Conservation (phyloP, 1,284 basidiomycete species). For the Ustilago trichophora region DNA sequence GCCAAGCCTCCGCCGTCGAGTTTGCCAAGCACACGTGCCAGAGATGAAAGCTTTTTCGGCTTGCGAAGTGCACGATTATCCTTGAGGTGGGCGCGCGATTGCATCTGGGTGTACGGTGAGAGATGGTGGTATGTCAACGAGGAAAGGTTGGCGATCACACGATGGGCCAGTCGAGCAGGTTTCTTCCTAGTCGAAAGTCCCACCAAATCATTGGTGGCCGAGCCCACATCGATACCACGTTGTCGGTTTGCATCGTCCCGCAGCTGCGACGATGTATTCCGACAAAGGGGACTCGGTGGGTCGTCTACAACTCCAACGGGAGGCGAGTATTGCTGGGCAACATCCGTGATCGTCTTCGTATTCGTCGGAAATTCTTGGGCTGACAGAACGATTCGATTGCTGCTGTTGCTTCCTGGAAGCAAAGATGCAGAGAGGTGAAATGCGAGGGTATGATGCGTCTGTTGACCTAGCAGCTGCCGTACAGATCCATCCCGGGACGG, state of each 20-base stretch:
- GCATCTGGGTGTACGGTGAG: slow-evolving; percentile 61
- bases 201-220: too few relatives aligned
- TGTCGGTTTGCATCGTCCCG: too few relatives aligned
- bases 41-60: slow-evolving; percentile 18
- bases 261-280: too few relatives aligned
- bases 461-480: background rate
- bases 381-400: too few relatives aligned
- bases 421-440: slow-evolving; percentile 38
- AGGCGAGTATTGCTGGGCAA: too few relatives aligned
- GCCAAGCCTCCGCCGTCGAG: background rate
- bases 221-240: too few relatives aligned
- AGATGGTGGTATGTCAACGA: slow-evolving; percentile 61
- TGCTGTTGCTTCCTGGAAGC: background rate
- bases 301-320: too few relatives aligned
- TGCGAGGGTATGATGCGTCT: slow-evolving; percentile 22
- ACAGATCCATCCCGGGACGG: too few relatives aligned
- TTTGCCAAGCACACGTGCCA: slow-evolving; percentile 25
- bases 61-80: slow-evolving; percentile 3
- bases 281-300: too few relatives aligned
- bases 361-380: too few relatives aligned
- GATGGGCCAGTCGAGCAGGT: slow-evolving; percentile 32
- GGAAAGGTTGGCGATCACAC: slow-evolving; percentile 43
- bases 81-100: slow-evolving; percentile 22
- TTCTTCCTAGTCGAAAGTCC: too few relatives aligned
- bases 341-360: too few relatives aligned